phyloP scores from a whole-genome alignment of 352 stramenopile species.

The Elongisporangium senticosum region DNA sequence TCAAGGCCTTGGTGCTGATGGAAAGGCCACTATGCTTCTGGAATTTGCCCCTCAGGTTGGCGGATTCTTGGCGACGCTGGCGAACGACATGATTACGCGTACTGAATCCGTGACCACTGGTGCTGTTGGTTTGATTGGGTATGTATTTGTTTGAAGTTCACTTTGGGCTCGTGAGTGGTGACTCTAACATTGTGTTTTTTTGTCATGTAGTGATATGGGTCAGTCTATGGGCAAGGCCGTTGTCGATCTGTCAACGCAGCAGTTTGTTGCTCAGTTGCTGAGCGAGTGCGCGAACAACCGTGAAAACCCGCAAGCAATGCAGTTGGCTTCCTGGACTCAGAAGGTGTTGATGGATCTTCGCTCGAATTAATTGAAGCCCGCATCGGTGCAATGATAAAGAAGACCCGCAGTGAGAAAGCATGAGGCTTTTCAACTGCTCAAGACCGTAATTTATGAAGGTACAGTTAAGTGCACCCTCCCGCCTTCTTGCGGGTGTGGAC shows the following conservation, averaged over 20 bases:
- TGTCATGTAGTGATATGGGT: constrained; percentile 66
- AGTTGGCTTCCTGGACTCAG: constrained; percentile 69
- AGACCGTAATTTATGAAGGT: constrained; percentile 23
- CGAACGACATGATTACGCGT: constrained; percentile 72
- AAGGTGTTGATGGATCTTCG: constrained; percentile 70
- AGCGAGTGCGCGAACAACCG: constrained; percentile 59
- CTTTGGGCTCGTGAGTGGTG: not conserved
- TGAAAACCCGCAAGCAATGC: constrained; percentile 62
- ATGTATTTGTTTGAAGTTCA: constrained; percentile 12
- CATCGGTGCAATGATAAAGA: not conserved
- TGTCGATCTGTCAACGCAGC: constrained; percentile 52
- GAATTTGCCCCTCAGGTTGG: constrained; percentile 83
- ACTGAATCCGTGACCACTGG: constrained; percentile 90
- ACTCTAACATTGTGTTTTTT: constrained; percentile 14
- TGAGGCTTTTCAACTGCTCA: constrained; percentile 14
- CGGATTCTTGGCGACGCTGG: constrained; percentile 85
- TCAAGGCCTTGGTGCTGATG: constrained; percentile 89
- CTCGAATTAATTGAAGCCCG: constrained; percentile 24
- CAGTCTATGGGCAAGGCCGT: constrained; percentile 70
- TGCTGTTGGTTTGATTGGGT: constrained; percentile 88
- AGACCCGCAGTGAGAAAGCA: constrained; percentile 10
- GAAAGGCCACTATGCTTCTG: constrained; percentile 81
- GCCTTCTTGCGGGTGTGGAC: not conserved
- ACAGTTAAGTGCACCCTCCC: constrained; percentile 1
- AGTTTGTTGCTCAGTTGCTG: constrained; percentile 70